Evolutionary conservation across 345 rosid genomes (phyloP), one percentile per base, ranked within the genome.

Genomic region (Acer saccharum): DNA sequence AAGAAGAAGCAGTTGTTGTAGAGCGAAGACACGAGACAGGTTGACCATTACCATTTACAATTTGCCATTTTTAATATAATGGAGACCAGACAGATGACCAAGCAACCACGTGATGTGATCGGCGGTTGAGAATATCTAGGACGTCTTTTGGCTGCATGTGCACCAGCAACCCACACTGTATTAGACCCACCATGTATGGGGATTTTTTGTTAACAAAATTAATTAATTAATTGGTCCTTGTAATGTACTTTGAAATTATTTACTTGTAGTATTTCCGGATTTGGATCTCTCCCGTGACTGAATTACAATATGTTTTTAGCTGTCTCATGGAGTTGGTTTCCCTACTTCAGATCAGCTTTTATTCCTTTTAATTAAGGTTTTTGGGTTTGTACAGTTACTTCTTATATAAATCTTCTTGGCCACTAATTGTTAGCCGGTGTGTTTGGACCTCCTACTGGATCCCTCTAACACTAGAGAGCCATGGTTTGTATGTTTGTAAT

Each of bases 101-200:
- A 64, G 72, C 76, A 55, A 18, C 41, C 87, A 81, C 80, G 83
- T 81, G 87, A 72, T 52, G 27, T 6, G 77, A 81, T 76, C 73
- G 35, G 67, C 70, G 57, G 65, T 80, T 77, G 14, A 76, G 69
- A 72, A 76, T 76, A 73, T 79, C 78, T 68, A 83, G 76, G 80
- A 57, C 21, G 16, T 50, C 21, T 44, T 43, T 65, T 75, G 71
- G 72, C 65, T 32, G 23, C 64, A 52, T 50, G 48, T 65, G 65
- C 50, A n/a, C 64, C 14, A 27, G 9, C 0, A 25, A 5, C 25
- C 62, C 35, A 32, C 35, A 17, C 69, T 25, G 11, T 12, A 32
- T 32, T 32, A 3, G 29, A 29, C 64, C 71, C 64, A 27, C 39
- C 48, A 6, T 50, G 35, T 27, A 32, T 50, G 14, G 39, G 32